Percentiles rank a stretch among this genome's conserved stretches.
These are phyloP conservation scores for Sicyos edulis DNA, from an alignment of 306 rosid genomes.

Conservation along the genomic window DNA sequence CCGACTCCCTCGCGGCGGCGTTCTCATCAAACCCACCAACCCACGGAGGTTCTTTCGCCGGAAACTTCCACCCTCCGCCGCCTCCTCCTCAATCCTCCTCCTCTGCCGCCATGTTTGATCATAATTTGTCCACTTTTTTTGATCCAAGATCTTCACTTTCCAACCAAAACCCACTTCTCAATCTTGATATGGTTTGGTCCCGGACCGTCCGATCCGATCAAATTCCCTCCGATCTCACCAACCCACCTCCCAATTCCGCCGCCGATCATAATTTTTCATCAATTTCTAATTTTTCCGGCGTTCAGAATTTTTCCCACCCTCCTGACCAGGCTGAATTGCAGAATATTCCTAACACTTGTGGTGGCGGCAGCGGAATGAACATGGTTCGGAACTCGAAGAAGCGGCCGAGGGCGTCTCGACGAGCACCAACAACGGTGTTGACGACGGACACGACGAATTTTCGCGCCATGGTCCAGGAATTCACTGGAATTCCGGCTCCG, in stretches of 20 bases:
- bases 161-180: slow-evolving; percentile 28
- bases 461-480: slow-evolving; percentile 98
- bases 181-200: slow-evolving; percentile 60
- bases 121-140: slow-evolving; percentile 44
- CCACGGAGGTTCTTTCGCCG: slow-evolving; percentile 27
- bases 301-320: neutral
- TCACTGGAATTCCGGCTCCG: slow-evolving; percentile 92
- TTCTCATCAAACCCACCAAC: slow-evolving; percentile 28
- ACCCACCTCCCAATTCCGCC: slow-evolving; percentile 20
- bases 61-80: neutral
- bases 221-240: slow-evolving; percentile 24
- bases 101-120: slow-evolving; percentile 31
- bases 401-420: slow-evolving; percentile 82
- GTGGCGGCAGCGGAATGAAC: neutral
- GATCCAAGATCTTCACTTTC: slow-evolving; percentile 40
- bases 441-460: slow-evolving; percentile 89
- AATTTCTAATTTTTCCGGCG: slow-evolving; percentile 21
- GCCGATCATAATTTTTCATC: slow-evolving; percentile 22
- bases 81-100: slow-evolving; percentile 13
- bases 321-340: neutral
- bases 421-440: slow-evolving; percentile 90
- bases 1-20: slow-evolving; percentile 44
- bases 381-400: slow-evolving; percentile 62
- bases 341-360: slow-evolving; percentile 1
- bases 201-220: slow-evolving; percentile 33